phyloP scores from a whole-genome alignment of 495 filamentous ascomycete genomes.

The Achaetomiella virescens region DNA sequence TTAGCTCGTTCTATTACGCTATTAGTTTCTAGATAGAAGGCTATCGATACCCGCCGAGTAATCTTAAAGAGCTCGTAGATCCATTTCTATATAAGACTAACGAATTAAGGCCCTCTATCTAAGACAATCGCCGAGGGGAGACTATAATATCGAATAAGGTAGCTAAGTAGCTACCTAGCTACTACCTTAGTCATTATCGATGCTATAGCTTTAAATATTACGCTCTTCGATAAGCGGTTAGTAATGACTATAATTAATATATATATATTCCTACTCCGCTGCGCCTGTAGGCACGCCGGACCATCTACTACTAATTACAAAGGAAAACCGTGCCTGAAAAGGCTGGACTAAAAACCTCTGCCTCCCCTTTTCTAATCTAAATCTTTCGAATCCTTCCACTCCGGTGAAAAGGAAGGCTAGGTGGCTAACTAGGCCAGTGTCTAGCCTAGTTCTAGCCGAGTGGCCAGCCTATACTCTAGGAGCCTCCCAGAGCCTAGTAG shows the following conservation, averaged over 20 bases:
- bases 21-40: not conserved
- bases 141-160: not conserved
- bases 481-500: no score
- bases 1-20: not conserved
- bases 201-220: not conserved
- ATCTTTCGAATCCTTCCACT: no score
- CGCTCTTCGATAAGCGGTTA: not conserved
- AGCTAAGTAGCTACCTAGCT: not conserved
- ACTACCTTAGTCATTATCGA: not conserved
- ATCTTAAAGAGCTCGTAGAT: not conserved
- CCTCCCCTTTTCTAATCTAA: no score
- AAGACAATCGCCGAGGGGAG: not conserved
- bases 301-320: no score
- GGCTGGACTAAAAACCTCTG: no score
- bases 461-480: no score
- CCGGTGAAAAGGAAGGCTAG: no score
- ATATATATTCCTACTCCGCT: not conserved
- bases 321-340: no score
- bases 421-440: no score
- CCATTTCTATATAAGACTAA: not conserved
- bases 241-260: not conserved
- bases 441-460: no score
- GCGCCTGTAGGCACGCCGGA: no score
- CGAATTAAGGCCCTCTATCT: not conserved
- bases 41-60: not conserved